phyloP scores from a whole-genome alignment of 352 stramenopile genomes.

The Pythium biforme region DNA sequence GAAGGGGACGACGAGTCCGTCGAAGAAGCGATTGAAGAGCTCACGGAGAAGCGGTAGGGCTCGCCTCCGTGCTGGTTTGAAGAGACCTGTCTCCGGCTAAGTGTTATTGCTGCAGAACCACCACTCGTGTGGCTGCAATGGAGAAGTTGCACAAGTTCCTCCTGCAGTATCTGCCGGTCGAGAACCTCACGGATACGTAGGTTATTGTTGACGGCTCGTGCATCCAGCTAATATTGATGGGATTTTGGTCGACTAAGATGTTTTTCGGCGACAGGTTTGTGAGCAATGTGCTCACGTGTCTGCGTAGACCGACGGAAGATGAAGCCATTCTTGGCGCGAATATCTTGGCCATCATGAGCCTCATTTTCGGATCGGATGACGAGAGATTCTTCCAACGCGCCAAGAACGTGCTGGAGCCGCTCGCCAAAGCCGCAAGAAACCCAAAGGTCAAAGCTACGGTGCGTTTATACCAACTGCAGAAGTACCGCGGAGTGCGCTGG shows the following conservation, averaged over 20 bases:
- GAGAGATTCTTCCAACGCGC: constrained; percentile 76
- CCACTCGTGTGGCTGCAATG: constrained; percentile 67
- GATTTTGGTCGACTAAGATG: background rate
- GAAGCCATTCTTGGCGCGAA: constrained; percentile 66
- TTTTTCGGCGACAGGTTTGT: constrained; percentile 47
- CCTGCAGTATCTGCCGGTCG: constrained; percentile 63
- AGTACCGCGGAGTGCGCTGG: background rate
- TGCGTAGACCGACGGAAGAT: constrained; percentile 68
- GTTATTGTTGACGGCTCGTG: background rate
- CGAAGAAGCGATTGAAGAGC: constrained; percentile 71
- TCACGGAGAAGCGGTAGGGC: constrained; percentile 72
- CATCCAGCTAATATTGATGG: background rate
- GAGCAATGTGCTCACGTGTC: constrained; percentile 58
- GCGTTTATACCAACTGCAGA: constrained; percentile 3
- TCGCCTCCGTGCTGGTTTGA: background rate
- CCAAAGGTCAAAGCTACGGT: constrained; percentile 67
- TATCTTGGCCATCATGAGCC: constrained; percentile 68
- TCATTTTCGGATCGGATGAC: constrained; percentile 74
- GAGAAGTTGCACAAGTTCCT: constrained; percentile 61
- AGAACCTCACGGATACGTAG: constrained; percentile 74
- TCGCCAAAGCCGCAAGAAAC: constrained; percentile 65
- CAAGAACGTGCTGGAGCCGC: constrained; percentile 66
- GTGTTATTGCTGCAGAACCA: constrained; percentile 41
- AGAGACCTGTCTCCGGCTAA: background rate
- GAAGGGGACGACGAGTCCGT: constrained; percentile 64